Evolutionary conservation across 2,329 filamentous ascomycete species (phyloP).

Genomic region (Orbilia ellipsospora): DNA sequence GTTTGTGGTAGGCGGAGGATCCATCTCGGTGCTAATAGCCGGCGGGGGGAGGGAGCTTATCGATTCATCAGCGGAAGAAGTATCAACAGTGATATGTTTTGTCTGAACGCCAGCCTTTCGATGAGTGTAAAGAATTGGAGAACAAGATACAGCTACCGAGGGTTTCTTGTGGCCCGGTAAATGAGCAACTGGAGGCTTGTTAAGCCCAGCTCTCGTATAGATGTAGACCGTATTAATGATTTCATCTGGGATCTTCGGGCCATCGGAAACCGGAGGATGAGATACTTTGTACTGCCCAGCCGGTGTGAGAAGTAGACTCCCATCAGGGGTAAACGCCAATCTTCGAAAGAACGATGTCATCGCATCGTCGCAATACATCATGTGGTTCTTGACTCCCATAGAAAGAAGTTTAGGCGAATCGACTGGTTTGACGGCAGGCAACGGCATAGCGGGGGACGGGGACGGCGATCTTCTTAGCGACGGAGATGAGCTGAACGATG

Average conservation of each 20-base stretch:
- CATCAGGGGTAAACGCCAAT: constrained; percentile 93
- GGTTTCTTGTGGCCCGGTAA: constrained; percentile 98
- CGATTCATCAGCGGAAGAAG: constrained; percentile 83
- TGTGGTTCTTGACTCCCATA: constrained; percentile 81
- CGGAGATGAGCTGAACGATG: constrained; percentile 83
- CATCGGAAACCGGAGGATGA: constrained; percentile 73
- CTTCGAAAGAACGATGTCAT: constrained; percentile 96
- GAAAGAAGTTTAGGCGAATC: constrained; percentile 84
- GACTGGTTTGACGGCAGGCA: constrained; percentile 94
- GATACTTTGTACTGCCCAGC: constrained; percentile 93
- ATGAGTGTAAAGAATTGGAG: constrained; percentile 85
- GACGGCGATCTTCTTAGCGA: constrained; percentile 88
- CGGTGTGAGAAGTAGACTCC: constrained; percentile 90
- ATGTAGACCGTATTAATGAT: constrained; percentile 98
- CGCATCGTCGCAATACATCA: constrained; percentile 95
- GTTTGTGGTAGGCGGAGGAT: constrained; percentile 63
- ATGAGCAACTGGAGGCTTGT: constrained; percentile 94
- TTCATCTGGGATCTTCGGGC: constrained; percentile 80
- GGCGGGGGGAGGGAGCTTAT: constrained; percentile 88
- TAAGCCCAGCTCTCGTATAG: constrained; percentile 94
- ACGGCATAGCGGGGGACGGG: constrained; percentile 89
- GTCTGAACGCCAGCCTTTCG: constrained; percentile 76
- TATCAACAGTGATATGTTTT: constrained; percentile 93
- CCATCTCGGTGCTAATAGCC: constrained; percentile 67
- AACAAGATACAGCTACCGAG: constrained; percentile 94